phyloP scores from a whole-genome alignment of 306 rosid species.

The Prunus campanulata region DNA sequence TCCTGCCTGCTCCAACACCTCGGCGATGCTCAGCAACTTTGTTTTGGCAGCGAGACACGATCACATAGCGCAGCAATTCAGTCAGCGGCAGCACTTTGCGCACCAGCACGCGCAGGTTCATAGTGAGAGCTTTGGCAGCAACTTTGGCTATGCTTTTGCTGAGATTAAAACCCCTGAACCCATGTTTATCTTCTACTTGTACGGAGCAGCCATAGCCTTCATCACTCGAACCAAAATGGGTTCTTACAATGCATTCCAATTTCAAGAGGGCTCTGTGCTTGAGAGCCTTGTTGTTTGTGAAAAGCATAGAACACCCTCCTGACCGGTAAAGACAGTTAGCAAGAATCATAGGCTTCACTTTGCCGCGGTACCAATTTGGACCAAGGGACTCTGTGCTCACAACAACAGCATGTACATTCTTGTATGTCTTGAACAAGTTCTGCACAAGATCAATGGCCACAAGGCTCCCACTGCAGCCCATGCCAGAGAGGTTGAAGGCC shows the following conservation, averaged over 20 bases:
- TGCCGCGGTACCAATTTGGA: slow-evolving; percentile 80
- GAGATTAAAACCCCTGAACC: slow-evolving; percentile 57
- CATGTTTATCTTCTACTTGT: slow-evolving; percentile 65
- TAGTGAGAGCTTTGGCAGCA: slow-evolving; percentile 64
- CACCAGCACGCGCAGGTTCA: slow-evolving; percentile 48
- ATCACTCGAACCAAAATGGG: slow-evolving; percentile 66
- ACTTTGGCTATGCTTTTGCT: slow-evolving; percentile 66
- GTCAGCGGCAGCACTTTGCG: slow-evolving; percentile 54
- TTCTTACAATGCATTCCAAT: slow-evolving; percentile 58
- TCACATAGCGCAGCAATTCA: slow-evolving; percentile 44
- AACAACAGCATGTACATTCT: slow-evolving; percentile 47
- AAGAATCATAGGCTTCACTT: slow-evolving; percentile 62
- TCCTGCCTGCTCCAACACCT: background rate
- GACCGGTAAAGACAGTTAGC: slow-evolving; percentile 83
- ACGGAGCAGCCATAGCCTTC: slow-evolving; percentile 76
- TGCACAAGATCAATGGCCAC: slow-evolving; percentile 72
- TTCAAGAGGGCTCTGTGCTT: slow-evolving; percentile 50
- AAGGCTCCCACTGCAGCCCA: slow-evolving; percentile 88
- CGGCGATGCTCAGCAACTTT: background rate
- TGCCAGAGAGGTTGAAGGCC: slow-evolving; percentile 69
- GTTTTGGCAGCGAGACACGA: background rate
- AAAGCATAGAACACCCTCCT: slow-evolving; percentile 73
- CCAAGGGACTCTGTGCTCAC: slow-evolving; percentile 81
- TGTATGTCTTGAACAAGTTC: slow-evolving; percentile 48
- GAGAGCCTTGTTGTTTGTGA: slow-evolving; percentile 49